Evolutionary conservation across 441 rosid species (phyloP).

Genomic region (Pelargonium citronellum): DNA sequence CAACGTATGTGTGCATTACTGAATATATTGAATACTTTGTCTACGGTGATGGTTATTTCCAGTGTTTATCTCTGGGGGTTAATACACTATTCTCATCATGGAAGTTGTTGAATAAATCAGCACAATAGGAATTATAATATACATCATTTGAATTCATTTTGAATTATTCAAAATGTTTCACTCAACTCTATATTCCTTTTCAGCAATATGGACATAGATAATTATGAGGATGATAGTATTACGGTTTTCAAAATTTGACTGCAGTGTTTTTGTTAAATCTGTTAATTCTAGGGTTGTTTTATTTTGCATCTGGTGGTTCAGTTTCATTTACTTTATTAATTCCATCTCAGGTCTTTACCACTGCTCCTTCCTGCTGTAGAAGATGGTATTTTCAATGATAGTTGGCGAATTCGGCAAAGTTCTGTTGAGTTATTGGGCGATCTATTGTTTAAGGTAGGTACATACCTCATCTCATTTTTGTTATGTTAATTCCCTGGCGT

Average conservation of each 20-base stretch:
- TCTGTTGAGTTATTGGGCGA: slow-evolving; percentile 98
- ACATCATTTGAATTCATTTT: background rate
- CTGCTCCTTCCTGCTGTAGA: slow-evolving; percentile 99
- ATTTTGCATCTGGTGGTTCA: background rate
- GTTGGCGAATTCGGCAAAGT: slow-evolving; percentile 99
- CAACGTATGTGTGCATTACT: slow-evolving; percentile 51
- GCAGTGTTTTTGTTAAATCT: background rate
- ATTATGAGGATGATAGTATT: background rate
- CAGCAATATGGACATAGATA: background rate
- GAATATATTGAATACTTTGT: background rate
- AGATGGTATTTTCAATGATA: slow-evolving; percentile 97
- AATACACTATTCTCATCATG: background rate
- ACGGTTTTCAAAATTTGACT: background rate
- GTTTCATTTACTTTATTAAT: slow-evolving; percentile 9
- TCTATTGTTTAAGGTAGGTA: slow-evolving; percentile 81
- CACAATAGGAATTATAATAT: too few species aligned
- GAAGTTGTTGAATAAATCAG: background rate
- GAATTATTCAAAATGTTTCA: background rate
- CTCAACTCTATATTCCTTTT: background rate
- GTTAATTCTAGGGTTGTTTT: background rate
- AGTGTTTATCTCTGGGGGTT: background rate
- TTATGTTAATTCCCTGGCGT: slow-evolving; percentile 15
- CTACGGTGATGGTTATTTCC: background rate
- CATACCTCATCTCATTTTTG: slow-evolving; percentile 11
- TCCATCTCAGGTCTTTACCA: slow-evolving; percentile 70